Conservation (phyloP, 176 grass and related monocot species). For the Phoenix dactylifera region DNA sequence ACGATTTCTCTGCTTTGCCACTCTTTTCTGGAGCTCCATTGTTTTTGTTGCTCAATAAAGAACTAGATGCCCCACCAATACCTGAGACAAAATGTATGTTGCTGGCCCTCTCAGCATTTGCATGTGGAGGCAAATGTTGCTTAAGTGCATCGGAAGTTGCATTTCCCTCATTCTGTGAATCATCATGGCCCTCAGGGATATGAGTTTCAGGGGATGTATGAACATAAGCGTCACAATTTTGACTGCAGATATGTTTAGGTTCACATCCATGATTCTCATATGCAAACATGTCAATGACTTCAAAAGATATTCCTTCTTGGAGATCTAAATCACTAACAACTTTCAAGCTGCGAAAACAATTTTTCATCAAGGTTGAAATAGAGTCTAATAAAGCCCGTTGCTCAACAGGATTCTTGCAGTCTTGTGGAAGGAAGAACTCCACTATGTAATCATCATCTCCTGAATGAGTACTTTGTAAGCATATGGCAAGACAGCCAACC, state of each 20-base stretch:
- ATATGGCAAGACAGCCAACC: slow-evolving; percentile 15
- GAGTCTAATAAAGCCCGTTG: slow-evolving; percentile 7
- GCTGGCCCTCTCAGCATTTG: not conserved
- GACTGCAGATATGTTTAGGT: not conserved
- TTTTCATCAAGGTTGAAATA: slow-evolving; percentile 11
- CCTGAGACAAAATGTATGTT: slow-evolving; percentile 6
- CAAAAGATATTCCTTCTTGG: slow-evolving; percentile 15
- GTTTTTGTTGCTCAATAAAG: not conserved
- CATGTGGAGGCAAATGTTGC: not conserved
- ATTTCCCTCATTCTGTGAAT: slow-evolving; percentile 6
- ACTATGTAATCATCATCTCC: slow-evolving; percentile 25
- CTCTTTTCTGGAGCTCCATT: slow-evolving; percentile 8
- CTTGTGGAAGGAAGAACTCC: slow-evolving; percentile 20
- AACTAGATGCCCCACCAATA: too few species aligned
- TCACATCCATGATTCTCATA: slow-evolving; percentile 3
- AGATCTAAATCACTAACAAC: not conserved
- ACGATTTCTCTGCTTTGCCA: slow-evolving; percentile 21
- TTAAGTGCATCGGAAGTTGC: slow-evolving; percentile 2
- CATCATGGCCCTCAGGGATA: not conserved
- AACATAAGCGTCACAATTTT: not conserved
- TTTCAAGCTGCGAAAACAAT: slow-evolving; percentile 12
- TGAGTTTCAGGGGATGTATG: not conserved
- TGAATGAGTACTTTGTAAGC: slow-evolving; percentile 10
- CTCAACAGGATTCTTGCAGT: slow-evolving; percentile 3
- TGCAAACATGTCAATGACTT: slow-evolving; percentile 6